Evolutionary conservation across 192 early-diverging fungal species (phyloP).

Genomic region (Rhizophagus sp.): DNA sequence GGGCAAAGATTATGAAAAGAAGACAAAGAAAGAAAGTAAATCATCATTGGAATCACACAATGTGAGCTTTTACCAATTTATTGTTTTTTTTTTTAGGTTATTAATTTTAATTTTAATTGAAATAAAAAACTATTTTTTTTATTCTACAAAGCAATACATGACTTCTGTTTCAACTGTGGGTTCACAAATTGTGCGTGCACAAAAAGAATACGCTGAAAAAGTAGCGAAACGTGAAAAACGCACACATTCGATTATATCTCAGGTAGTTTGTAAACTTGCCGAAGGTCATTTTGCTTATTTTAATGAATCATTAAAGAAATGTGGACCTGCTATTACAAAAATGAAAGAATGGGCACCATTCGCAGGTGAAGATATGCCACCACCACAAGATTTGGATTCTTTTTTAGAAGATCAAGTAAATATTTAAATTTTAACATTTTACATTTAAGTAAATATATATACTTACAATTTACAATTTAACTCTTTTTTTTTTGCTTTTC

Average conservation of each 20-base stretch:
- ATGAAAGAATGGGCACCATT: constrained; percentile 51
- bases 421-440: too few relatives aligned
- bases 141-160: constrained; percentile 41
- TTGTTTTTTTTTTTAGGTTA: too few relatives aligned
- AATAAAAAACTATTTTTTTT: too few relatives aligned
- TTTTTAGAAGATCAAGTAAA: constrained; percentile 12
- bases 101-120: too few relatives aligned
- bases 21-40: constrained; percentile 42
- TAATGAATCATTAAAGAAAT: constrained; percentile 41
- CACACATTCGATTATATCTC: constrained; percentile 38
- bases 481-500: neutral
- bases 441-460: neutral
- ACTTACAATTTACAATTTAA: neutral
- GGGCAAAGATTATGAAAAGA: constrained; percentile 44
- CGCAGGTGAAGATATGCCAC: constrained; percentile 42
- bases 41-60: constrained; percentile 41
- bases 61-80: constrained; percentile 19
- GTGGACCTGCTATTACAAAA: constrained; percentile 41
- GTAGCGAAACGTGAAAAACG: constrained; percentile 37
- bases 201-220: constrained; percentile 37
- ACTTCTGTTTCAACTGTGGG: constrained; percentile 37
- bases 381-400: constrained; percentile 25
- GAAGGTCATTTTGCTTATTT: constrained; percentile 41
- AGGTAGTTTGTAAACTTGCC: constrained; percentile 39
- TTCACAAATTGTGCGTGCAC: constrained; percentile 35